A percentile compares a stretch with the other conserved stretches of the same genome.
Evolutionary conservation across 2,329 filamentous ascomycete species (phyloP).

Genomic region (Zelopaecilomyces penicillatus): DNA sequence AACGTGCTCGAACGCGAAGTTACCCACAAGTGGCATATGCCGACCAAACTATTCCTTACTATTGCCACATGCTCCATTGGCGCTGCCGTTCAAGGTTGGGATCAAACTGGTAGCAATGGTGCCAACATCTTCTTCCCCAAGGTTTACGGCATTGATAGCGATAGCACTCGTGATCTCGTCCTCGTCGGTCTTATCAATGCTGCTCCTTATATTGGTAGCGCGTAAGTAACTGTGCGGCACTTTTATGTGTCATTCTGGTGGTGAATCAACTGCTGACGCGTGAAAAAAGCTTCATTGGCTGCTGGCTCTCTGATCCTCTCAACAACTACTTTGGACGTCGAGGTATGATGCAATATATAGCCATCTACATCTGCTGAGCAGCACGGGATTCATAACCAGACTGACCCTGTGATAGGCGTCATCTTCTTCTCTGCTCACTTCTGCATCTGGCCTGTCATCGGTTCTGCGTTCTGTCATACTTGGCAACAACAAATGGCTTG

Average conservation of each 20-base stretch:
- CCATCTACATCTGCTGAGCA: slow-evolving; percentile 5
- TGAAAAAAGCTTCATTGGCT: slow-evolving; percentile 35
- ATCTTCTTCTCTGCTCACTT: slow-evolving; percentile 72
- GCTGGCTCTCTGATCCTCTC: slow-evolving; percentile 59
- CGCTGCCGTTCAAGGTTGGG: slow-evolving; percentile 60
- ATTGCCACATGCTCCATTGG: slow-evolving; percentile 60
- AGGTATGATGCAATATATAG: slow-evolving; percentile 13
- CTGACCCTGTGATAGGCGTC: neutral
- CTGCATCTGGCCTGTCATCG: slow-evolving; percentile 55
- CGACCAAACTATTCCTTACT: slow-evolving; percentile 54
- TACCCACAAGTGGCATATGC: slow-evolving; percentile 58
- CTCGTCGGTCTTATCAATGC: slow-evolving; percentile 61
- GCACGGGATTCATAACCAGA: slow-evolving; percentile 42
- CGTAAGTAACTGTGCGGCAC: slow-evolving; percentile 22
- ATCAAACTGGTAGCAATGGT: slow-evolving; percentile 53
- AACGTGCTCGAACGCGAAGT: slow-evolving; percentile 50
- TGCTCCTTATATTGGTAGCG: slow-evolving; percentile 39
- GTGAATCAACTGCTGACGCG: slow-evolving; percentile 6
- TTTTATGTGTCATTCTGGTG: neutral
- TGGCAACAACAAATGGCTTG: slow-evolving; percentile 61
- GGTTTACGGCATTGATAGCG: slow-evolving; percentile 29
- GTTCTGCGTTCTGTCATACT: slow-evolving; percentile 54
- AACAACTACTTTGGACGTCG: slow-evolving; percentile 36
- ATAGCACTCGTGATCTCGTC: slow-evolving; percentile 25
- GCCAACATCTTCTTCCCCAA: slow-evolving; percentile 53